Conservation (phyloP, 2,329 filamentous ascomycete species). For the Phialophora verrucosa region DNA sequence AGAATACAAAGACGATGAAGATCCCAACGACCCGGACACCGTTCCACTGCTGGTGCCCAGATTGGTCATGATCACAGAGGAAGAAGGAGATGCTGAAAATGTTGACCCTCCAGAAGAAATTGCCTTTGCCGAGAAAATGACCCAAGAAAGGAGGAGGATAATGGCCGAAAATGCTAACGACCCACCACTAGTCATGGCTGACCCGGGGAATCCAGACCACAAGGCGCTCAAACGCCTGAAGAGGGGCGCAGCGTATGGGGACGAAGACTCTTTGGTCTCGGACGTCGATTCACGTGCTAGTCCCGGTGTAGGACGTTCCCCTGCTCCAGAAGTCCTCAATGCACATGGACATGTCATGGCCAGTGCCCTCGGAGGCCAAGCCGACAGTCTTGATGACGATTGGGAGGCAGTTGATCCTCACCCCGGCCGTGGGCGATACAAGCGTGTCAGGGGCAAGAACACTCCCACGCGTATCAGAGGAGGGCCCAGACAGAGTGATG, state of each 20-base stretch:
- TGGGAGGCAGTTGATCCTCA: slow-evolving; percentile 46
- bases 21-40: slow-evolving; percentile 47
- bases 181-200: slow-evolving; percentile 35
- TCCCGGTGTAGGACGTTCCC: slow-evolving; percentile 36
- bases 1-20: slow-evolving; percentile 39
- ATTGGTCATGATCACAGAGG: slow-evolving; percentile 55
- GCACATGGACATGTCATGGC: slow-evolving; percentile 34
- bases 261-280: slow-evolving; percentile 36
- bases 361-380: slow-evolving; percentile 35
- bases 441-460: slow-evolving; percentile 44
- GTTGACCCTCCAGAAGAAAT: slow-evolving; percentile 56
- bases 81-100: slow-evolving; percentile 58
- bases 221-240: slow-evolving; percentile 53
- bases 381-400: slow-evolving; percentile 47
- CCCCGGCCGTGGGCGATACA: slow-evolving; percentile 47
- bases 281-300: slow-evolving; percentile 39
- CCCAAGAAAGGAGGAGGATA: slow-evolving; percentile 56
- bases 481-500: slow-evolving; percentile 39
- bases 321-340: slow-evolving; percentile 29
- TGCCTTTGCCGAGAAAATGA: slow-evolving; percentile 56
- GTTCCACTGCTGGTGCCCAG: slow-evolving; percentile 55
- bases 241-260: slow-evolving; percentile 44
- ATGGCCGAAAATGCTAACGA: slow-evolving; percentile 51
- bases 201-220: slow-evolving; percentile 44
- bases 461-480: slow-evolving; percentile 41